Percentiles rank a stretch among this genome's conserved stretches.
Evolutionary conservation across 257 asterid species (phyloP).

Genomic region (Eustoma russellianum): DNA sequence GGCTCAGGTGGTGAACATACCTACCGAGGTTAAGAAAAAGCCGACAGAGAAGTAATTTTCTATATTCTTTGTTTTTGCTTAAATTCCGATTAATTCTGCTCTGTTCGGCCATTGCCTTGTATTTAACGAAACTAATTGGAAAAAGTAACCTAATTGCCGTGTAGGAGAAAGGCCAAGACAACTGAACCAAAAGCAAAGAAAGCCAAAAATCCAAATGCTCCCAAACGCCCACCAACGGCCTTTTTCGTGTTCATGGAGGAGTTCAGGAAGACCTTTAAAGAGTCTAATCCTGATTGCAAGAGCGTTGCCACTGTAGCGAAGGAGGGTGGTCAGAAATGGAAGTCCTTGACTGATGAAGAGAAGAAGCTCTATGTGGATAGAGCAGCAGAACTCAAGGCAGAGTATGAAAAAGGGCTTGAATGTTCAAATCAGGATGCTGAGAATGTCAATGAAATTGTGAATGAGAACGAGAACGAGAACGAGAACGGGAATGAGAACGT

Average conservation of each 20-base stretch:
- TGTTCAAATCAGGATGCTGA: constrained; percentile 17
- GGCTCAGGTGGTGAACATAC: constrained; percentile 50
- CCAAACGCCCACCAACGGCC: constrained; percentile 72
- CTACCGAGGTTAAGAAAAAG: constrained; percentile 41
- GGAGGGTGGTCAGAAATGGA: constrained; percentile 32
- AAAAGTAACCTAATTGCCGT: constrained; percentile 2
- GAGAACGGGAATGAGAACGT: no score
- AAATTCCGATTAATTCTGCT: no score
- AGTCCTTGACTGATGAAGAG: constrained; percentile 52
- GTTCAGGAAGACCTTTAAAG: constrained; percentile 59
- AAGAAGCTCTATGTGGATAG: constrained; percentile 49
- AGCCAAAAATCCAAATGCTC: constrained; percentile 38
- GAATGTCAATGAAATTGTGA: no score
- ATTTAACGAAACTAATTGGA: no score
- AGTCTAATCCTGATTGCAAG: constrained; percentile 65
- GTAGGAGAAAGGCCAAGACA: constrained; percentile 41
- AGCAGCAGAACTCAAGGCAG: constrained; percentile 80
- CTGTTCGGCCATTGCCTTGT: no score
- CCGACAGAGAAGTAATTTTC: constrained; percentile 42
- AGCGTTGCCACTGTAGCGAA: constrained; percentile 34
- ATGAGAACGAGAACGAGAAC: no score
- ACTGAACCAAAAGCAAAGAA: constrained; percentile 37
- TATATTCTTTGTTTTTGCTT: no score
- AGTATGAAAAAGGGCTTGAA: constrained; percentile 32
- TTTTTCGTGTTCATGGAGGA: constrained; percentile 81